Evolutionary conservation across 2,329 filamentous ascomycete species (phyloP).

Genomic region (Aspergillus eucalypticola): DNA sequence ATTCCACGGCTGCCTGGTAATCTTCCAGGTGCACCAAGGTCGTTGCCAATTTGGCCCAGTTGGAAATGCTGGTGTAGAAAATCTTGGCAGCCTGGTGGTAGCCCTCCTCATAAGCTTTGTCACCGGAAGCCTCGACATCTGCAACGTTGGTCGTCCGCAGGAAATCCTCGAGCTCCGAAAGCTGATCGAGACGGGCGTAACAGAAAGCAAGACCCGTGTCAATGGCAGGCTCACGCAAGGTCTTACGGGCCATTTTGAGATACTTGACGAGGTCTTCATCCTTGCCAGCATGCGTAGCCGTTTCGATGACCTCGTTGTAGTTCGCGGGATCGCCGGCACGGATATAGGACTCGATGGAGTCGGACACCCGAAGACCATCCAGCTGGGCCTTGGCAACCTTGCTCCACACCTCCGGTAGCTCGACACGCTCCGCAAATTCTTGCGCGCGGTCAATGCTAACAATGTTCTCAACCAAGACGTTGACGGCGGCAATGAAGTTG

Average conservation of each 20-base stretch:
- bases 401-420: constrained; percentile 95
- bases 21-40: constrained; percentile 96
- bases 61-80: constrained; percentile 96
- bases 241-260: constrained; percentile 96
- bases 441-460: constrained; percentile 98
- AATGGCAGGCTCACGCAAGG: constrained; percentile 85
- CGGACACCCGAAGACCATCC: constrained; percentile 87
- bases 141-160: constrained; percentile 89
- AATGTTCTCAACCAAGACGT: constrained; percentile 92
- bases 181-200: constrained; percentile 87
- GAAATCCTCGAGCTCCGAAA: constrained; percentile 94
- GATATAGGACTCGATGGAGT: constrained; percentile 96
- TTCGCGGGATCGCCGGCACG: constrained; percentile 91
- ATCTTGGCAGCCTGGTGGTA: constrained; percentile 97
- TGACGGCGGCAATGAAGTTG: constrained; percentile 81
- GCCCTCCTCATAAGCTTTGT: constrained; percentile 95
- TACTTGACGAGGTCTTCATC: constrained; percentile 97
- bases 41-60: constrained; percentile 98
- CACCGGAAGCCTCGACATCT: constrained; percentile 92
- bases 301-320: constrained; percentile 94
- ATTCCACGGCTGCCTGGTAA: constrained; percentile 97
- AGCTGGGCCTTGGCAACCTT: constrained; percentile 97
- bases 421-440: constrained; percentile 91
- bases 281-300: constrained; percentile 91
- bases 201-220: constrained; percentile 93